Evolutionary conservation across 768 basidiomycete species (phyloP).

Genomic region (Clavaria fumosa): DNA sequence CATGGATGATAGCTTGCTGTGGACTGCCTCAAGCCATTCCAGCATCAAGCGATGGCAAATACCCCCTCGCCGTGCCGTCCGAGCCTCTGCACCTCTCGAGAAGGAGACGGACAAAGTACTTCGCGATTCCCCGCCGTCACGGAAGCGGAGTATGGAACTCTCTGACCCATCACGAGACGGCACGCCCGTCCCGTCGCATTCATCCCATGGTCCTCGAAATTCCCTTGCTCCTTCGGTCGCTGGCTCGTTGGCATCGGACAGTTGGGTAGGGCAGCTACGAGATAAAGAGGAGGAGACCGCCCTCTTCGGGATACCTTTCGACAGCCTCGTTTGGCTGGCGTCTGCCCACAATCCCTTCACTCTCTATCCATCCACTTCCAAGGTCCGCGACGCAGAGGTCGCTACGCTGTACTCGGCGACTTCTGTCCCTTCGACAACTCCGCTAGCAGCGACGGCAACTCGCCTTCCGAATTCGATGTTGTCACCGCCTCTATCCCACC

Average conservation of each 20-base stretch:
- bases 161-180: background rate
- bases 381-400: conserved; percentile 56
- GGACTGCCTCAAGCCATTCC: conserved; percentile 81
- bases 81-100: conserved; percentile 16
- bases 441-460: conserved; percentile 39
- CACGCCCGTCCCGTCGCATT: conserved; percentile 12
- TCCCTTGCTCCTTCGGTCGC: conserved; percentile 22
- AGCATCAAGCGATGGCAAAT: conserved; percentile 73
- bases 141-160: background rate
- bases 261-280: conserved; percentile 12
- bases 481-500: conserved; percentile 16
- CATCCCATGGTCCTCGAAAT: conserved; percentile 15
- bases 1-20: conserved; percentile 72
- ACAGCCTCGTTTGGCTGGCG: conserved; percentile 50
- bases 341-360: conserved; percentile 52
- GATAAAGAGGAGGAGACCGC: conserved; percentile 21
- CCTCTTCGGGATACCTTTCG: conserved; percentile 52
- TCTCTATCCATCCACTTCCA: conserved; percentile 21
- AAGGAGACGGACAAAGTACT: conserved; percentile 15
- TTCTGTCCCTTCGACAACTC: conserved; percentile 58
- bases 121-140: conserved; percentile 6
- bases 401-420: conserved; percentile 81
- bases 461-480: conserved; percentile 21
- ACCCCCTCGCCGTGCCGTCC: conserved; percentile 30
- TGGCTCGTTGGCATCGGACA: conserved; percentile 21